Conservation (phyloP, 352 stramenopile genomes). For the Globisporangium emineosum region DNA sequence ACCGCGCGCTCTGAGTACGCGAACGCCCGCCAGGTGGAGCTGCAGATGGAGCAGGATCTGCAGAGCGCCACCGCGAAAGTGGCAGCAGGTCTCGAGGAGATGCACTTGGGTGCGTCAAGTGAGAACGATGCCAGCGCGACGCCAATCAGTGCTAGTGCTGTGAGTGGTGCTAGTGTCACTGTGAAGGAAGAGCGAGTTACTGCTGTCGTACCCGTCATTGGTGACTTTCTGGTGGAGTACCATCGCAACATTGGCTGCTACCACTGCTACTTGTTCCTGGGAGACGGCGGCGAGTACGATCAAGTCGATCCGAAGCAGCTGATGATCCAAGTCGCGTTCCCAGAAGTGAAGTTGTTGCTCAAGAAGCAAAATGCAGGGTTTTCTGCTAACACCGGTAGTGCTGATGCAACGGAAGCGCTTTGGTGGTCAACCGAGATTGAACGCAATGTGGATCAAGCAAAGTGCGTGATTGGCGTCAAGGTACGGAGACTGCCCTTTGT, state of each 20-base stretch:
- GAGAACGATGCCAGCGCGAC: neutral
- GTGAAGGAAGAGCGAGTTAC: slow-evolving; percentile 1
- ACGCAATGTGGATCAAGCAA: slow-evolving; percentile 41
- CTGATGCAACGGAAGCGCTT: slow-evolving; percentile 1
- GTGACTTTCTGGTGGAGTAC: slow-evolving; percentile 57
- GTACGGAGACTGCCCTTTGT: neutral
- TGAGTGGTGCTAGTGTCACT: neutral
- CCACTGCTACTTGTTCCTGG: slow-evolving; percentile 57
- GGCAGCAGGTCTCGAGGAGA: slow-evolving; percentile 4
- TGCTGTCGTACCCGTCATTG: slow-evolving; percentile 14
- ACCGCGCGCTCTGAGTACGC: slow-evolving; percentile 26
- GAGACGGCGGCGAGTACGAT: slow-evolving; percentile 15
- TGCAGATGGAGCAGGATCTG: slow-evolving; percentile 14
- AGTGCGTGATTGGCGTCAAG: slow-evolving; percentile 19
- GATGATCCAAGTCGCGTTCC: slow-evolving; percentile 36
- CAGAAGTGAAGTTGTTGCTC: slow-evolving; percentile 27
- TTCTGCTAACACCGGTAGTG: neutral
- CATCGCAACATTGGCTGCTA: slow-evolving; percentile 84
- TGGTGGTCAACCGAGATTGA: slow-evolving; percentile 60
- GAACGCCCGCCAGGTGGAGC: slow-evolving; percentile 23
- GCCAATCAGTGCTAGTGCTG: slow-evolving; percentile 8
- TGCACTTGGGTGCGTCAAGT: slow-evolving; percentile 4
- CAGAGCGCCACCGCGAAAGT: slow-evolving; percentile 8
- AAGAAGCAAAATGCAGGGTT: too few species aligned
- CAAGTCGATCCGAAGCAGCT: slow-evolving; percentile 26